phyloP scores from a whole-genome alignment of 257 asterid genomes.

The Salvia splendens region DNA sequence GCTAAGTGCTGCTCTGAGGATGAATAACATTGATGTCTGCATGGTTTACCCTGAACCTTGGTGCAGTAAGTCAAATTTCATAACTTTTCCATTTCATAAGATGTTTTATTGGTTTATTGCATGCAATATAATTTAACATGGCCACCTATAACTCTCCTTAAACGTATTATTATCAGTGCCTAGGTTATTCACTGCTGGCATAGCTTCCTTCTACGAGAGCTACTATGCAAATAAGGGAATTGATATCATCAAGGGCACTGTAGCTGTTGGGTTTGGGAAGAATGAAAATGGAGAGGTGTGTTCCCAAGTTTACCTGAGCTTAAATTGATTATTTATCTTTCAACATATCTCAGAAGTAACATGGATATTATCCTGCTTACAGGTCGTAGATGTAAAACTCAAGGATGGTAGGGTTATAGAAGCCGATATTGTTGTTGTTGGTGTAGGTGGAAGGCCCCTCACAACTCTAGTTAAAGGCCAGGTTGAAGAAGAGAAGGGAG shows the following conservation, averaged over 20 bases:
- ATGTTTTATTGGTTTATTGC: constrained; percentile 5
- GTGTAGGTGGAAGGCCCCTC: constrained; percentile 90
- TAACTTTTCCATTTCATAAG: constrained; percentile 1
- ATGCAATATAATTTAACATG: constrained; percentile 9
- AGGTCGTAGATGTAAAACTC: constrained; percentile 84
- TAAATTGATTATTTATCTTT: constrained; percentile 13
- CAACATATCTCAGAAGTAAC: constrained; percentile 12
- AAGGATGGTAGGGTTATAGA: constrained; percentile 93
- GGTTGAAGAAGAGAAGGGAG: constrained; percentile 91
- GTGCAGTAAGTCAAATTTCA: constrained; percentile 79
- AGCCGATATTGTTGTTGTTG: constrained; percentile 93
- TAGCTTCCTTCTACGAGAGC: constrained; percentile 92
- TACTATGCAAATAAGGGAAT: constrained; percentile 83
- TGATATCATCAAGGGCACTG: constrained; percentile 88
- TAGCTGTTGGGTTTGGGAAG: constrained; percentile 82
- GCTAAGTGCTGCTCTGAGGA: constrained; percentile 85
- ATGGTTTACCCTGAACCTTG: constrained; percentile 99
- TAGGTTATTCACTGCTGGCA: constrained; percentile 79
- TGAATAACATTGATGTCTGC: constrained; percentile 69
- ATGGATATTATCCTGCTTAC: constrained; percentile 28
- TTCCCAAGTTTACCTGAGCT: constrained; percentile 12
- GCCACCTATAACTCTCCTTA: constrained; percentile 24
- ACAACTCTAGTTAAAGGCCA: constrained; percentile 74
- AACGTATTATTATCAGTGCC: constrained; percentile 67
- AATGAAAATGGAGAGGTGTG: constrained; percentile 74